A percentile compares a stretch with the other conserved stretches of the same genome.
Evolutionary conservation across 1,284 basidiomycete genomes (phyloP).

Genomic region (Porodaedalea pini): DNA sequence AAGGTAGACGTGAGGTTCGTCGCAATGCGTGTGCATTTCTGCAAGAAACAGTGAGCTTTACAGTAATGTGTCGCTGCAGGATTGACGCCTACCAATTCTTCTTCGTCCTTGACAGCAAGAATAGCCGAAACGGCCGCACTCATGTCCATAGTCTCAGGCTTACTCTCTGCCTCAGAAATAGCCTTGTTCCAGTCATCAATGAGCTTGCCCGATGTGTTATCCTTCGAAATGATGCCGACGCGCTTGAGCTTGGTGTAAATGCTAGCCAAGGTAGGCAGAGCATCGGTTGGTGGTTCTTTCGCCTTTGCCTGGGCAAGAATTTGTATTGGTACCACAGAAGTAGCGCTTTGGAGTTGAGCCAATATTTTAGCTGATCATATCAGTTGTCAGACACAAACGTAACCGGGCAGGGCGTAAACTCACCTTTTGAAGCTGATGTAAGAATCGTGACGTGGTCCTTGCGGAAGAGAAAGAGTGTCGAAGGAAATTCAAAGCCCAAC

Average conservation of each 20-base stretch:
- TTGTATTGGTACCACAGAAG: constrained; percentile 55
- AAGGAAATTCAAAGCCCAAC: constrained; percentile 95
- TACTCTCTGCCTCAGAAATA: constrained; percentile 46
- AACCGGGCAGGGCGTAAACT: constrained; percentile 14
- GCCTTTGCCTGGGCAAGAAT: constrained; percentile 69
- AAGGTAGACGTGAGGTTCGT: constrained; percentile 82
- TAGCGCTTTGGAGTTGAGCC: constrained; percentile 59
- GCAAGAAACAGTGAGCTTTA: constrained; percentile 15
- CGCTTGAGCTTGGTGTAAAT: constrained; percentile 54
- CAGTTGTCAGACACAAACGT: constrained; percentile 15
- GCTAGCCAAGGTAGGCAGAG: constrained; percentile 58
- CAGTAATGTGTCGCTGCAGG: constrained; percentile 16
- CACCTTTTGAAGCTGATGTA: constrained; percentile 89
- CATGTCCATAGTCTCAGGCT: constrained; percentile 80
- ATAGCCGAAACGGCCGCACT: constrained; percentile 71
- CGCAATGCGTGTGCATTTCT: constrained; percentile 79
- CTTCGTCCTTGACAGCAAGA: constrained; percentile 86
- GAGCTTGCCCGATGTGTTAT: constrained; percentile 76
- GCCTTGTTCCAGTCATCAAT: constrained; percentile 76
- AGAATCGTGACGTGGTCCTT: constrained; percentile 76
- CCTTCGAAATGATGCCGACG: constrained; percentile 73
- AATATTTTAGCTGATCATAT: constrained; percentile 65
- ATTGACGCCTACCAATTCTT: constrained; percentile 71
- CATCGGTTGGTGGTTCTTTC: constrained; percentile 69
- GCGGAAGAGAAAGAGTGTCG: constrained; percentile 83